Conservation (phyloP, 768 basidiomycete genomes). For the Hygrophoropsis aurantiaca region DNA sequence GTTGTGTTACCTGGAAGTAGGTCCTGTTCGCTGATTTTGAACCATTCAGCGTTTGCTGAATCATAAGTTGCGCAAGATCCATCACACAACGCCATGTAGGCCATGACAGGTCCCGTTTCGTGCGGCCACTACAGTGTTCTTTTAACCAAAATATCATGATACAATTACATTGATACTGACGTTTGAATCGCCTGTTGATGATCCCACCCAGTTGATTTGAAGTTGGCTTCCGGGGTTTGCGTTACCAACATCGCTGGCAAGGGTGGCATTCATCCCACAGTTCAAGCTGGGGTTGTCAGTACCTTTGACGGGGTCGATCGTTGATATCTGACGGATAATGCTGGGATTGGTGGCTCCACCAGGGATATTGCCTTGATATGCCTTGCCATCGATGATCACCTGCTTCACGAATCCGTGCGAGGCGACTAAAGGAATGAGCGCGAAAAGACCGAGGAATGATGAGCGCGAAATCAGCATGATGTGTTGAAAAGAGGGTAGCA, state of each 20-base stretch:
- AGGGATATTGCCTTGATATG: slow-evolving; percentile 29
- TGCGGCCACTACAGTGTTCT: slow-evolving; percentile 45
- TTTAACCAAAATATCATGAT: not conserved
- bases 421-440: slow-evolving; percentile 20
- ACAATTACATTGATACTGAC: slow-evolving; percentile 22
- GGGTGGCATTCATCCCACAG: slow-evolving; percentile 56
- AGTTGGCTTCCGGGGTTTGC: slow-evolving; percentile 61
- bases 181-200: slow-evolving; percentile 35
- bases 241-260: slow-evolving; percentile 48
- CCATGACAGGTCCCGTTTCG: slow-evolving; percentile 66
- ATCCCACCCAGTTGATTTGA: slow-evolving; percentile 52
- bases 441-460: slow-evolving; percentile 8
- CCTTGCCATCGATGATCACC: slow-evolving; percentile 27
- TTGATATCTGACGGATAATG: slow-evolving; percentile 40
- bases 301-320: slow-evolving; percentile 54
- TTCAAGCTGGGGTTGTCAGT: slow-evolving; percentile 53
- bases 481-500: not conserved
- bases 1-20: slow-evolving; percentile 28
- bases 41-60: slow-evolving; percentile 60
- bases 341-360: slow-evolving; percentile 33
- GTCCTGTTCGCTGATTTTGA: slow-evolving; percentile 65
- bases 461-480: not conserved
- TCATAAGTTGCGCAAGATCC: slow-evolving; percentile 61
- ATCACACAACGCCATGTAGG: slow-evolving; percentile 67
- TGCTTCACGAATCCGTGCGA: slow-evolving; percentile 31